phyloP scores from a whole-genome alignment of 1,284 basidiomycete genomes.

The Gymnopus androsaceus region DNA sequence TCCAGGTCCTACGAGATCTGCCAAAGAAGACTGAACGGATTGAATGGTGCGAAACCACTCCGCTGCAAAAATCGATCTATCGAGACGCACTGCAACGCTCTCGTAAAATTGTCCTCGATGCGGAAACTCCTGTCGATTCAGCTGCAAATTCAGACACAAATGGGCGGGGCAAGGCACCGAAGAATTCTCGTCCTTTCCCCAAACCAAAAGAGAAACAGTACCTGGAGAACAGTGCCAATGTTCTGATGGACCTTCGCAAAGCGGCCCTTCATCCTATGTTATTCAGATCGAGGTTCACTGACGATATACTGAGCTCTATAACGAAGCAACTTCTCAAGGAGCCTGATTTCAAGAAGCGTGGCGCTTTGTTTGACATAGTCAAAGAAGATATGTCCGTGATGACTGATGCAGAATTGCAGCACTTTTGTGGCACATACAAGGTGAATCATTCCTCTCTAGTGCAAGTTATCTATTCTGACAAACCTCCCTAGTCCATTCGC shows the following conservation, averaged over 20 bases:
- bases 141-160: slow-evolving; percentile 40
- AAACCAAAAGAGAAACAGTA: slow-evolving; percentile 66
- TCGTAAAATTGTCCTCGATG: slow-evolving; percentile 77
- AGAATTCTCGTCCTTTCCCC: slow-evolving; percentile 43
- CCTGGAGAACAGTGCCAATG: slow-evolving; percentile 81
- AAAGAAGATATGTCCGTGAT: slow-evolving; percentile 94
- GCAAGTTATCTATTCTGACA: slow-evolving; percentile 14
- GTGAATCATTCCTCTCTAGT: slow-evolving; percentile 38
- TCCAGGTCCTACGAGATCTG: slow-evolving; percentile 87
- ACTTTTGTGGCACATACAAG: slow-evolving; percentile 81
- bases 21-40: slow-evolving; percentile 92
- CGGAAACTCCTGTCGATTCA: slow-evolving; percentile 35
- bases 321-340: slow-evolving; percentile 88
- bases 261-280: slow-evolving; percentile 96
- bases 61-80: slow-evolving; percentile 84
- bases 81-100: slow-evolving; percentile 83
- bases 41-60: slow-evolving; percentile 93
- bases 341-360: slow-evolving; percentile 81
- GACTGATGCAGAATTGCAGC: slow-evolving; percentile 92
- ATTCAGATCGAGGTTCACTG: slow-evolving; percentile 85
- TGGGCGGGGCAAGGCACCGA: slow-evolving; percentile 36
- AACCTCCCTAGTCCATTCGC: slow-evolving; percentile 62
- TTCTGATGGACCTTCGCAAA: slow-evolving; percentile 95
- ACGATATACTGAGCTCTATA: slow-evolving; percentile 74
- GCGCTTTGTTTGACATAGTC: slow-evolving; percentile 78